Evolutionary conservation across 345 rosid species (phyloP).

Genomic region (Lepidium africanum): DNA sequence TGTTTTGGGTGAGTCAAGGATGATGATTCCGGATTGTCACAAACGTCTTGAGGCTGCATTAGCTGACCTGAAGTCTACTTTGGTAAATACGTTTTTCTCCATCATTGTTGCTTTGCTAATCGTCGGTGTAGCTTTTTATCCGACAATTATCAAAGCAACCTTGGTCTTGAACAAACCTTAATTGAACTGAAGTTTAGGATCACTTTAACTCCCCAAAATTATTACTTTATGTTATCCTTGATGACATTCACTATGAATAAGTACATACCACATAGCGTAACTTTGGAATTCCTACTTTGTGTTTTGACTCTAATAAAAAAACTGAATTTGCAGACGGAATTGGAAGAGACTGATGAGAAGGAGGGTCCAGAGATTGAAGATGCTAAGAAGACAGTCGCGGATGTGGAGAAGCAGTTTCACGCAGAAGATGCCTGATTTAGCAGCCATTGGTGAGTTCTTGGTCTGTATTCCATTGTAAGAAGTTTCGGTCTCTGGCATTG

Average conservation of each 20-base stretch:
- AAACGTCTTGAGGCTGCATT: slow-evolving; percentile 79
- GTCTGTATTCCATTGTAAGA: neutral
- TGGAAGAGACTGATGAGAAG: slow-evolving; percentile 53
- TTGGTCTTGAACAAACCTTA: neutral
- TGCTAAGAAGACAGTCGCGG: slow-evolving; percentile 51
- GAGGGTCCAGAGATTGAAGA: slow-evolving; percentile 59
- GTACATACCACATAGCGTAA: neutral
- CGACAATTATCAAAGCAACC: no score
- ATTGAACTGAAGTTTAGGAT: neutral
- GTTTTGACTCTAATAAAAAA: neutral
- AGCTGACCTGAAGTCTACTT: slow-evolving; percentile 59
- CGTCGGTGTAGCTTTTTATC: neutral
- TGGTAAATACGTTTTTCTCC: slow-evolving; percentile 39
- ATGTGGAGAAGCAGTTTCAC: slow-evolving; percentile 52
- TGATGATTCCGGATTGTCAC: slow-evolving; percentile 94
- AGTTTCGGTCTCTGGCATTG: neutral
- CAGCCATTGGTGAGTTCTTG: neutral
- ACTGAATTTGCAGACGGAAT: slow-evolving; percentile 38
- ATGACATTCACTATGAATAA: neutral
- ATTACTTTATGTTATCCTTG: neutral
- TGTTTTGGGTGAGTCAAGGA: slow-evolving; percentile 93
- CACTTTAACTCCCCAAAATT: neutral
- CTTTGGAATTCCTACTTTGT: neutral
- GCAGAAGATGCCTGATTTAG: slow-evolving; percentile 42
- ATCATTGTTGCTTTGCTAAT: neutral